A percentile compares a stretch with the other conserved stretches of the same genome.
Conservation (phyloP, 2,329 filamentous ascomycete species). For the Botryotinia narcissicola region DNA sequence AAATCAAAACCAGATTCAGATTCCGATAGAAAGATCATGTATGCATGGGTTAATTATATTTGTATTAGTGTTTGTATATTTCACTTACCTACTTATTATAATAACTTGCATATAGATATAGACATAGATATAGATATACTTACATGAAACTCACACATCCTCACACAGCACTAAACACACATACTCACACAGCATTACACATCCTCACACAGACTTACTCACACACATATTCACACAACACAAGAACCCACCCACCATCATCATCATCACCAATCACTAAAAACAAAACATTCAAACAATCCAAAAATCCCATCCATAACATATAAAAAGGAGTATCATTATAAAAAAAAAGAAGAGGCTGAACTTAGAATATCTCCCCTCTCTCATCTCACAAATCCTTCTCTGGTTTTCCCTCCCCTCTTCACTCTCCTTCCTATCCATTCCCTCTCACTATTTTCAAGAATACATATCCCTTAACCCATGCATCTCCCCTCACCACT, state of each 20-base stretch:
- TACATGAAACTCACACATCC: too few species aligned
- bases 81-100: background rate
- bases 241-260: too few species aligned
- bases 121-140: too few species aligned
- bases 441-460: background rate
- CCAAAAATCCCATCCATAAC: background rate
- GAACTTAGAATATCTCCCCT: slow-evolving; percentile 10
- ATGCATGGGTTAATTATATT: too few species aligned
- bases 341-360: slow-evolving; percentile 7
- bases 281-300: background rate
- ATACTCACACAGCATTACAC: too few species aligned
- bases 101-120: background rate
- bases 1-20: too few species aligned
- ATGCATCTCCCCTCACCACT: background rate
- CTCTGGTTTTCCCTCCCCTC: background rate
- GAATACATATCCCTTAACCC: background rate
- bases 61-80: too few species aligned
- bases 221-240: too few species aligned
- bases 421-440: background rate
- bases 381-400: background rate
- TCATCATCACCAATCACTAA: background rate
- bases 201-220: too few species aligned
- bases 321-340: slow-evolving; percentile 16
- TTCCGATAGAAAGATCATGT: too few species aligned
- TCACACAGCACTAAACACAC: too few species aligned